These are phyloP conservation scores for Bruguiera sexangula DNA, from an alignment of 345 rosid species.

Conservation along the genomic window DNA sequence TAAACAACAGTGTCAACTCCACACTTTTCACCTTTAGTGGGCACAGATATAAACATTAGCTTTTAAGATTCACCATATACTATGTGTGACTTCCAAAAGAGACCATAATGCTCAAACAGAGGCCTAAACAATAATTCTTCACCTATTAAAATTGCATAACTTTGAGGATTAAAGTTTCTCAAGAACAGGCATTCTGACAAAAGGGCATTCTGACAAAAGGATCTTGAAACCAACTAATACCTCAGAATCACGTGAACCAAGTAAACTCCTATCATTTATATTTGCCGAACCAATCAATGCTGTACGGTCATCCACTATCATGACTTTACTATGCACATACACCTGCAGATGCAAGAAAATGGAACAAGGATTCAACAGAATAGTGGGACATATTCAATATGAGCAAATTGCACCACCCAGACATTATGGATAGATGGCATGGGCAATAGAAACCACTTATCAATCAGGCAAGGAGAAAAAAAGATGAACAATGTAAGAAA, in stretches of 20 bases:
- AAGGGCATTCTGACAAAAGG: no score
- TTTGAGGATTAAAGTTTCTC: neutral
- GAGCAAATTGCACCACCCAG: neutral
- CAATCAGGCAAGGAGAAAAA: no score
- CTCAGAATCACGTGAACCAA: constrained; percentile 99
- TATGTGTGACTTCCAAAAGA: no score
- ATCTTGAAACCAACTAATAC: constrained; percentile 31
- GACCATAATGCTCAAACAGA: no score
- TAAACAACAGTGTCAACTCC: neutral
- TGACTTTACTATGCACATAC: constrained; percentile 93
- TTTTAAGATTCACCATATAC: no score
- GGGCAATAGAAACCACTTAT: neutral
- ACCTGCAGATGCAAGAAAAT: constrained; percentile 47
- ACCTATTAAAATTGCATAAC: neutral
- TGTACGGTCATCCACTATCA: constrained; percentile 76
- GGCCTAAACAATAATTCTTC: no score
- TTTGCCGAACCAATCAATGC: constrained; percentile 89
- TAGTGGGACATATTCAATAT: neutral
- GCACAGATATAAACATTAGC: no score
- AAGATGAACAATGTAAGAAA: neutral
- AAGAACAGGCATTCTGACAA: neutral
- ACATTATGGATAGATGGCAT: neutral
- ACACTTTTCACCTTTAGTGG: no score
- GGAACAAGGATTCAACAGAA: neutral
- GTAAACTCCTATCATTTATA: constrained; percentile 92